These are phyloP conservation scores for Penicillium janthinellum DNA, from an alignment of 2,329 filamentous ascomycete species.

Conservation along the genomic window DNA sequence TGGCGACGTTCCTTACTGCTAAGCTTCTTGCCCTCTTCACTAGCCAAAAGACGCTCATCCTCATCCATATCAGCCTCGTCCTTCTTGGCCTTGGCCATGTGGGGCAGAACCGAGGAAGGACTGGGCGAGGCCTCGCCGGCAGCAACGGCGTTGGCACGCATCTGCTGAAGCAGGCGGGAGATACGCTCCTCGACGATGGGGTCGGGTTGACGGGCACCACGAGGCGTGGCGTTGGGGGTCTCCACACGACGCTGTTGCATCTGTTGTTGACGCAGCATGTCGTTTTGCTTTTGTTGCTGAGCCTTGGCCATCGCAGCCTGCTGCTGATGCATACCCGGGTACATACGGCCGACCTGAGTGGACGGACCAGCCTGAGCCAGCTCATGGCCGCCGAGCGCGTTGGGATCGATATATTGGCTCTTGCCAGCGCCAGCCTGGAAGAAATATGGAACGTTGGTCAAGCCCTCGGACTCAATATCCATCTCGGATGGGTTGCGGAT, in stretches of 20 bases:
- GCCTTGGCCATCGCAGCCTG: slow-evolving; percentile 77
- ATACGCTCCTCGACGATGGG: slow-evolving; percentile 89
- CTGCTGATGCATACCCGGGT: slow-evolving; percentile 91
- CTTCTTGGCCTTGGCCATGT: slow-evolving; percentile 77
- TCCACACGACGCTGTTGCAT: slow-evolving; percentile 44
- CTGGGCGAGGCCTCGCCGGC: slow-evolving; percentile 52
- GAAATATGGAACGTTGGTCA: slow-evolving; percentile 64
- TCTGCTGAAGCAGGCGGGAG: slow-evolving; percentile 86
- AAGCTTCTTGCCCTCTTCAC: slow-evolving; percentile 98
- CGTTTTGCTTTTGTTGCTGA: slow-evolving; percentile 65
- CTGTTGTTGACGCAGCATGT: slow-evolving; percentile 61
- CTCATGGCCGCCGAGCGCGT: slow-evolving; percentile 66
- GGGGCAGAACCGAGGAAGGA: slow-evolving; percentile 54
- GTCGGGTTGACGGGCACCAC: slow-evolving; percentile 53
- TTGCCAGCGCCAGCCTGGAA: slow-evolving; percentile 53
- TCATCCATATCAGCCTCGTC: slow-evolving; percentile 99
- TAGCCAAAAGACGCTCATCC: slow-evolving; percentile 89
- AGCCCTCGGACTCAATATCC: slow-evolving; percentile 71
- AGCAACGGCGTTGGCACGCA: slow-evolving; percentile 72
- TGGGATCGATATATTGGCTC: slow-evolving; percentile 71
- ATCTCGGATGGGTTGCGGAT: slow-evolving; percentile 58
- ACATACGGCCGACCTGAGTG: slow-evolving; percentile 71
- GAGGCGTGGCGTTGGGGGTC: slow-evolving; percentile 32
- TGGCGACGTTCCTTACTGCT: slow-evolving; percentile 96
- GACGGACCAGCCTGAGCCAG: slow-evolving; percentile 54